These are phyloP conservation scores for sweet orange (Citrus sinensis) DNA, from an alignment of 345 rosid species.

Conservation along the genomic window DNA sequence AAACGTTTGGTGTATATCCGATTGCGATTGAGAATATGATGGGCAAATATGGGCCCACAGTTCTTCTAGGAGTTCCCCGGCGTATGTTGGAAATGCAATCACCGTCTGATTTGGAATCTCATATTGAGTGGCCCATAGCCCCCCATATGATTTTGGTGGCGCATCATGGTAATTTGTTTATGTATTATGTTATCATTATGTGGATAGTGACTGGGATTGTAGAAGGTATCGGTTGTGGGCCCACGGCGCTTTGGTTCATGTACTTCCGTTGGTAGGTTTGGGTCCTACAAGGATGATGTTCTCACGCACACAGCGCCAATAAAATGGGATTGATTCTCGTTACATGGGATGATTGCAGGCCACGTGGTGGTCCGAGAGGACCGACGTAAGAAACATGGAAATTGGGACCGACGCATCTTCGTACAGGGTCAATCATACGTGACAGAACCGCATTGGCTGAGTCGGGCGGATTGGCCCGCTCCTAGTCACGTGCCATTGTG, in stretches of 20 bases:
- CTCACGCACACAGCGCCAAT: background rate
- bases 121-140: background rate
- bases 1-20: slow-evolving; percentile 2
- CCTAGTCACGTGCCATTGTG: background rate
- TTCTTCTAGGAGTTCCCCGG: background rate
- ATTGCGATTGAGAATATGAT: background rate
- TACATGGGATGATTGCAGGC: background rate
- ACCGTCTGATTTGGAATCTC: background rate
- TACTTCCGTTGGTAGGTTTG: background rate
- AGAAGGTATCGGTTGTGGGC: background rate
- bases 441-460: background rate
- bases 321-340: background rate
- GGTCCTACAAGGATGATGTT: background rate
- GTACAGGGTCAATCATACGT: background rate
- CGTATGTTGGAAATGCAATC: background rate
- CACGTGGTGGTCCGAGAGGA: background rate
- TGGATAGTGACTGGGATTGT: background rate
- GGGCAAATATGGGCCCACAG: background rate
- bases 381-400: background rate
- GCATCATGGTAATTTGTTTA: too few relatives aligned
- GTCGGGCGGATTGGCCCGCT: background rate
- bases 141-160: background rate
- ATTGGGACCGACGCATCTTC: background rate
- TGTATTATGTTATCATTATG: background rate
- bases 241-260: background rate